Evolutionary conservation across 306 rosid genomes (phyloP).

Genomic region (Datisca glomerata): DNA sequence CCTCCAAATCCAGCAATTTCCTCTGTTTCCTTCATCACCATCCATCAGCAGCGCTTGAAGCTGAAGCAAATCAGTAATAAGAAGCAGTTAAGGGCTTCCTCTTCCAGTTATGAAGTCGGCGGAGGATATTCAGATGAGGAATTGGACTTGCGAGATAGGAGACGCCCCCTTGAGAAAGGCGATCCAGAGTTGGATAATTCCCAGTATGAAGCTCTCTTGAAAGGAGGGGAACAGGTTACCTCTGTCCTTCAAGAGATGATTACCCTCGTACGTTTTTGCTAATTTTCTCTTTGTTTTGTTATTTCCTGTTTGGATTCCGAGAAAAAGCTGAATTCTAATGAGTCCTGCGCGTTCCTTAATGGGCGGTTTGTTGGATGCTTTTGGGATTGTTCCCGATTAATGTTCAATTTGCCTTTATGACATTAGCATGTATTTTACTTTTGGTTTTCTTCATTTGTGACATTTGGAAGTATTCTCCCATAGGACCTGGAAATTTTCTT

Average conservation of each 20-base stretch:
- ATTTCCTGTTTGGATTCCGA: neutral
- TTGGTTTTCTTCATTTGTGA: no score
- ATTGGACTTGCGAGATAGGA: conserved; percentile 11
- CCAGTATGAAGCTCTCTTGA: conserved; percentile 56
- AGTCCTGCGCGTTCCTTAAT: no score
- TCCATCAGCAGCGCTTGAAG: conserved; percentile 3
- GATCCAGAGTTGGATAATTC: conserved; percentile 21
- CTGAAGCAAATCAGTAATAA: conserved; percentile 14
- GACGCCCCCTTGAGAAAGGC: conserved; percentile 9
- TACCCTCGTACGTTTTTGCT: conserved; percentile 33
- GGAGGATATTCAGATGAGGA: conserved; percentile 53
- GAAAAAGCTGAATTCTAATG: neutral
- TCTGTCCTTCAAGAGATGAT: conserved; percentile 83
- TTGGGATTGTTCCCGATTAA: no score
- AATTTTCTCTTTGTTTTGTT: neutral
- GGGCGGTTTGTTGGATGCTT: no score
- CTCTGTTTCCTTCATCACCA: conserved; percentile 1
- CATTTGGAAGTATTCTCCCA: no score
- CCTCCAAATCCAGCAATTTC: conserved; percentile 1
- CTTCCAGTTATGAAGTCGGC: conserved; percentile 58
- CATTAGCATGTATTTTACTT: no score
- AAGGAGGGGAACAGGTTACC: conserved; percentile 84
- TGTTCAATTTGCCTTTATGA: no score
- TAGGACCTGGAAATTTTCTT: no score
- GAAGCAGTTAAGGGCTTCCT: conserved; percentile 4